These are phyloP conservation scores for Cryptosporidium meleagridis DNA, from an alignment of 169 alveolate genomes.

Conservation along the genomic window DNA sequence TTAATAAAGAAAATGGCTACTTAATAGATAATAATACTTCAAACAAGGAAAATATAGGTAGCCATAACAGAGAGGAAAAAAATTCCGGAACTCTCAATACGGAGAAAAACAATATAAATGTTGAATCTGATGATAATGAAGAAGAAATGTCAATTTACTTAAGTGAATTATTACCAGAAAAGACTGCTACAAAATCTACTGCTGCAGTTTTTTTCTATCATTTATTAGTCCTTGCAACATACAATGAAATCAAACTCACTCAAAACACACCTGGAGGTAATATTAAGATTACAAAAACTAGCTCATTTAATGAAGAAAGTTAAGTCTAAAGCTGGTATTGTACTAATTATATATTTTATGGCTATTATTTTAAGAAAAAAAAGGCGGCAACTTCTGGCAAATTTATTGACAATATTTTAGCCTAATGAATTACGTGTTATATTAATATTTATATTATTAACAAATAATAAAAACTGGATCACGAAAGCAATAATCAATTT, in stretches of 20 bases:
- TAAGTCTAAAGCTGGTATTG: not conserved
- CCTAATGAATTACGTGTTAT: not conserved
- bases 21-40: not conserved
- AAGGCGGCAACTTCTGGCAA: too few relatives aligned
- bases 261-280: conserved; percentile 23
- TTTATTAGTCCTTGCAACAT: conserved; percentile 38
- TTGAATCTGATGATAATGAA: not conserved
- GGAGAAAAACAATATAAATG: not conserved
- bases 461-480: not conserved
- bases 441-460: not conserved
- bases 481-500: not conserved
- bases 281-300: conserved; percentile 18
- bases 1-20: conserved; percentile 21
- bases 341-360: too few relatives aligned
- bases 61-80: not conserved
- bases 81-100: not conserved
- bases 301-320: conserved; percentile 47
- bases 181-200: conserved; percentile 23
- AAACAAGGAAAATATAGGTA: not conserved
- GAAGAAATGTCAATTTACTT: conserved; percentile 4
- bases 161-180: conserved; percentile 29
- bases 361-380: too few relatives aligned
- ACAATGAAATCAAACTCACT: conserved; percentile 26
- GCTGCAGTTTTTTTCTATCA: conserved; percentile 60
- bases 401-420: not conserved